Base-by-base conservation (phyloP, 495 filamentous ascomycete genomes). In the Aspergillus incahuasiensis region DNA sequence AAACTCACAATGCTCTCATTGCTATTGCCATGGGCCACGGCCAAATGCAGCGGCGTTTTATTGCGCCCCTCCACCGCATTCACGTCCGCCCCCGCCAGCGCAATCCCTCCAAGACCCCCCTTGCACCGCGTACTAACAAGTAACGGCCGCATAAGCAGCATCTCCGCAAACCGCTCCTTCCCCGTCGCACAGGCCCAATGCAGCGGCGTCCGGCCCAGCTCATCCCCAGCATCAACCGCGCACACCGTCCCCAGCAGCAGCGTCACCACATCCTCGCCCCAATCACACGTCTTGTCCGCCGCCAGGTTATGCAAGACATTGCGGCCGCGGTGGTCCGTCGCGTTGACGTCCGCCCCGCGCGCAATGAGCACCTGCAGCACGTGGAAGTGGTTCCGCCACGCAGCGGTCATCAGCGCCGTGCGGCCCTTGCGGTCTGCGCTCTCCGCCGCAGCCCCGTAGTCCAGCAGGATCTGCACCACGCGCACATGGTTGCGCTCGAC, bases 181-280 rank as follows among this genome's bases (percentile, higher is more conserved):
- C 82, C 80, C 40, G 82, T 83, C 18, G 79, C 82, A 52, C 81
- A 81, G 22, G 84, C 83, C 84, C 83, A 86, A 58, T 85, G 76
- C 48, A 87, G 58, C 24, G 84, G 79, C 28, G 80, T 83, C 21
- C 84, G 65, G 13, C 80, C 79, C 16, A 83, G 65, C 56, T 75
- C 71, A 66, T 69, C 78, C 56, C 53, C 68, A 7, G 63, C 75
- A 60, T 78, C 78, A 53, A 80, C 63, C 9, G 66, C 48, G 51
- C 77, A 74, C 28, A 68, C 60, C n/a, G 73, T 74, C 21, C 57
- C 49, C 54, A 82, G 54, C 35, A 83, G 42, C 22, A 79, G 54
- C 35, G 65, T 59, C 20, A 82, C 72, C 44, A 82, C 74, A 55
- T 77, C 71, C 28, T 78, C 68, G 0, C 74, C 77, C 79, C 79